Evolutionary conservation across 2,329 filamentous ascomycete species (phyloP), one percentile per base, ranked within the genome.

Genomic region (Xylariaceae sp.): DNA sequence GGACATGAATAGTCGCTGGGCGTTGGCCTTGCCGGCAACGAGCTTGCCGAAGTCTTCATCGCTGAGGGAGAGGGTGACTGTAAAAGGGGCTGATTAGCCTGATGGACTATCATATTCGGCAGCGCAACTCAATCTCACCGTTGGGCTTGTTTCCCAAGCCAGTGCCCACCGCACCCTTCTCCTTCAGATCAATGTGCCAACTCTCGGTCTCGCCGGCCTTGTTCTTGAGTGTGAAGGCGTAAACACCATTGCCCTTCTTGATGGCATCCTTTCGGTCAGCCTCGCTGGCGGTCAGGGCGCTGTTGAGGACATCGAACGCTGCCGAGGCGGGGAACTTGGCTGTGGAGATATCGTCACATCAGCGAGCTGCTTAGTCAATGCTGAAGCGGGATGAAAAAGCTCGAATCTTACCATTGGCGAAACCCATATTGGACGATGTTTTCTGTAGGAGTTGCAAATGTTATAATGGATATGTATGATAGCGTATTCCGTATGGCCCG

Each of bases 171-270:
- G 82, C 83, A 64, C 94, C 94, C 63, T 87, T 88, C 71, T 95
- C 84, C 82, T 97, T 97, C 63, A 99, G 85, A 75, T 99, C 94
- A 68, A 99, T 90, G 79, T 95, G 85, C 94, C 94, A 99, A 77
- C 85, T 89, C 71, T 90, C 86, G 60, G 86, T 87, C 75, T 92
- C 84, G 69, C 90, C 91, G 23, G 82, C 82, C 60, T 80, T 76
- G 82, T 99, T 99, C 83, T 96, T 97, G 66, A 99, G 80, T 57
- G 85, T 91, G 78, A 99, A 97, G 62, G 88, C 88, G 75, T 96
- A 97, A 74, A 97, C 80, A 62, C 89, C 91, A 70, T 88, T 88
- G 72, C 87, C 93, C 73, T 91, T 86, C 78, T 95, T 93, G 76
- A 97, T 88, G 67, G 93, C 92, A 66, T 92, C 87, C 78, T 95